phyloP scores from a whole-genome alignment of 495 filamentous ascomycete species.

The Ramalina intermedia region DNA sequence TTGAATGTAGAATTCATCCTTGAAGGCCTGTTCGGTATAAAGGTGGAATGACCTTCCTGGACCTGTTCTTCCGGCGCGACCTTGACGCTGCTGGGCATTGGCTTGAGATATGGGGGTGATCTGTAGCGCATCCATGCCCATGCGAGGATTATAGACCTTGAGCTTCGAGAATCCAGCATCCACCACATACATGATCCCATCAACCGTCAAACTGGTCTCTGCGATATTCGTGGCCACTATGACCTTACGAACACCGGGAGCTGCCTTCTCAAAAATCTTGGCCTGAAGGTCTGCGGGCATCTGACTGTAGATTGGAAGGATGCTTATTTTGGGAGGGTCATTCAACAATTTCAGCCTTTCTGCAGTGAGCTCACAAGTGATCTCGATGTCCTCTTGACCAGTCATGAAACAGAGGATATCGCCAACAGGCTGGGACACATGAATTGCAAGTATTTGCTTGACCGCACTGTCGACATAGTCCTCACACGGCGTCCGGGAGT shows the following conservation, averaged over 20 bases:
- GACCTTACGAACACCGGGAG: slow-evolving; percentile 84
- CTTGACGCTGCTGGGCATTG: slow-evolving; percentile 85
- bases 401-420: slow-evolving; percentile 99
- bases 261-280: slow-evolving; percentile 88
- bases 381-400: slow-evolving; percentile 96
- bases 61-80: slow-evolving; percentile 86
- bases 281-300: slow-evolving; percentile 98
- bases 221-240: slow-evolving; percentile 99
- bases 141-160: slow-evolving; percentile 95
- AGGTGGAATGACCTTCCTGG: slow-evolving; percentile 92
- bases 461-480: slow-evolving; percentile 97
- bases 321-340: slow-evolving; percentile 86
- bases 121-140: slow-evolving; percentile 98
- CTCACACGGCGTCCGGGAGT: slow-evolving; percentile 86
- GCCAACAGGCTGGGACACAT: slow-evolving; percentile 78
- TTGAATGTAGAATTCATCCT: slow-evolving; percentile 92
- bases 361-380: slow-evolving; percentile 82
- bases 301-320: slow-evolving; percentile 96
- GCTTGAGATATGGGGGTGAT: slow-evolving; percentile 98
- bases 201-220: slow-evolving; percentile 94
- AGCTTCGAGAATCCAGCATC: slow-evolving; percentile 93
- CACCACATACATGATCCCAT: slow-evolving; percentile 99
- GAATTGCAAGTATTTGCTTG: slow-evolving; percentile 92
- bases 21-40: slow-evolving; percentile 88
- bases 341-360: slow-evolving; percentile 85